These are phyloP conservation scores for Volvariella volvacea DNA, from an alignment of 1,284 basidiomycete species.

Conservation along the genomic window DNA sequence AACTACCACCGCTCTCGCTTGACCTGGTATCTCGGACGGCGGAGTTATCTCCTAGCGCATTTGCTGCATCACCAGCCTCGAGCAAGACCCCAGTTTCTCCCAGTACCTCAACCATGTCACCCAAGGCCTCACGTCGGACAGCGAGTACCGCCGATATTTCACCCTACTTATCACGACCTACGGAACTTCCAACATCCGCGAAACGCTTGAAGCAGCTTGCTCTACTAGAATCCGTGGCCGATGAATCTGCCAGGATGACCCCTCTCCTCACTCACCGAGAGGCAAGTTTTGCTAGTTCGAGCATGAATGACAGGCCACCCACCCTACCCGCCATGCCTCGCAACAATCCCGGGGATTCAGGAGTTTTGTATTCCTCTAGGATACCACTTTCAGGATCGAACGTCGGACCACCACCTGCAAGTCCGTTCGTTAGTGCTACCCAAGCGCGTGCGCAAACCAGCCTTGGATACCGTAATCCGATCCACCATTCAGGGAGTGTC, in stretches of 20 bases:
- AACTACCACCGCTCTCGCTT: neutral
- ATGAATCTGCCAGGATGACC: slow-evolving; percentile 61
- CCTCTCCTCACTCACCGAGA: slow-evolving; percentile 34
- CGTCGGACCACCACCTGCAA: neutral
- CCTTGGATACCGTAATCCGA: slow-evolving; percentile 33
- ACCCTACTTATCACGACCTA: slow-evolving; percentile 49
- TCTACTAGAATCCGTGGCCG: slow-evolving; percentile 65
- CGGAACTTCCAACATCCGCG: slow-evolving; percentile 44
- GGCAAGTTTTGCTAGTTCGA: slow-evolving; percentile 14
- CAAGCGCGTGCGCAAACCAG: slow-evolving; percentile 53
- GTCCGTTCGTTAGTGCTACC: slow-evolving; percentile 28
- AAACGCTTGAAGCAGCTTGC: slow-evolving; percentile 67
- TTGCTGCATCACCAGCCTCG: neutral
- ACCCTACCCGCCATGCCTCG: neutral
- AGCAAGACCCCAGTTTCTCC: slow-evolving; percentile 1
- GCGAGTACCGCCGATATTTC: slow-evolving; percentile 53
- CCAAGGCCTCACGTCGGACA: slow-evolving; percentile 21
- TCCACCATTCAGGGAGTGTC: slow-evolving; percentile 28
- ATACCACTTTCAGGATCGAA: neutral
- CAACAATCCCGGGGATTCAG: neutral
- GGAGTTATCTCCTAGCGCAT: neutral
- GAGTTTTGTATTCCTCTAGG: slow-evolving; percentile 4
- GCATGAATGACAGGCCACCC: neutral
- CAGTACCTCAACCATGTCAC: slow-evolving; percentile 12
- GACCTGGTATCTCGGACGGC: neutral